Conservation (phyloP, 805 yeast species). For the Kodamaea kaohsiungensis region DNA sequence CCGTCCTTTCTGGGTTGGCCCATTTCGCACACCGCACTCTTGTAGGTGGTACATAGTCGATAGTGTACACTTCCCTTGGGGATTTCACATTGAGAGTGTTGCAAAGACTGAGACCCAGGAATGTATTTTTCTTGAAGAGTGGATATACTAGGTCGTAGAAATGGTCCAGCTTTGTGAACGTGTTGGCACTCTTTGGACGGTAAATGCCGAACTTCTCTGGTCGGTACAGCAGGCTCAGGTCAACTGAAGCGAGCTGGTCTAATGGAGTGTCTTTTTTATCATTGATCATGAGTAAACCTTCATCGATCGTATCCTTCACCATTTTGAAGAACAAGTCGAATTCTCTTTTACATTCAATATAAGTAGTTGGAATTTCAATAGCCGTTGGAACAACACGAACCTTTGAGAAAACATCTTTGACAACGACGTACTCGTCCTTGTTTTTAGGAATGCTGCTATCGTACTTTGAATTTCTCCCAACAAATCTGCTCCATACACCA, state of each 20-base stretch:
- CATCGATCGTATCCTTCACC: constrained; percentile 1
- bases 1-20: not conserved
- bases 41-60: constrained; percentile 25
- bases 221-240: not conserved
- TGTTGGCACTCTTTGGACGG: not conserved
- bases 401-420: constrained; percentile 28
- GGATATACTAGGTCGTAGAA: constrained; percentile 4
- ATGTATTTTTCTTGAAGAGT: constrained; percentile 1
- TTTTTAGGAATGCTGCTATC: constrained; percentile 29
- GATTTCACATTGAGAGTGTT: constrained; percentile 10
- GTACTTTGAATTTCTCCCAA: constrained; percentile 39
- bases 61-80: constrained; percentile 8
- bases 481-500: constrained; percentile 37
- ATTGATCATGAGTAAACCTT: not conserved
- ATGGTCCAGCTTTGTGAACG: not conserved
- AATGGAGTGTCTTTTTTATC: not conserved
- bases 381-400: constrained; percentile 25
- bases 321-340: not conserved
- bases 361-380: not conserved
- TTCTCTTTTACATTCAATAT: not conserved
- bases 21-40: not conserved
- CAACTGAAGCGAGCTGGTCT: not conserved
- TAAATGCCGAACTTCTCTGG: not conserved
- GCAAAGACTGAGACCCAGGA: constrained; percentile 1
- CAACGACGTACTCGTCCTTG: constrained; percentile 43